Conservation (phyloP, 805 yeast genomes). For the Hanseniaspora taiwanica region DNA sequence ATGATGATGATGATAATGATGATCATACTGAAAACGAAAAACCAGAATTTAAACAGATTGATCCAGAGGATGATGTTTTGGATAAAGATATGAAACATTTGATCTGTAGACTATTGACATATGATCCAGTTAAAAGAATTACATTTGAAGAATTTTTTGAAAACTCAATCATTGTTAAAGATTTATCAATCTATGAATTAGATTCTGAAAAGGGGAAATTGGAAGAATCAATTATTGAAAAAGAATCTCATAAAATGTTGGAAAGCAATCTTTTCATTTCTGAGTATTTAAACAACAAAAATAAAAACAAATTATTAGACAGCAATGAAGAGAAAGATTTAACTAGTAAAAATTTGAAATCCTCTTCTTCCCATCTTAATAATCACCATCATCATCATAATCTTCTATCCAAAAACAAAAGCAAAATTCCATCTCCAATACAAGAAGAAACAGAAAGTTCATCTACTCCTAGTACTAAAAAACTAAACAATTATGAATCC, state of each 20-base stretch:
- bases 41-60: neutral
- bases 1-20: conserved; percentile 2
- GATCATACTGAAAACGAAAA: neutral
- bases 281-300: conserved; percentile 44
- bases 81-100: conserved; percentile 37
- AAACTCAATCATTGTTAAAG: conserved; percentile 49
- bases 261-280: conserved; percentile 68
- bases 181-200: conserved; percentile 27
- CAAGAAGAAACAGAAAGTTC: conserved; percentile 4
- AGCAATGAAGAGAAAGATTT: too few relatives aligned
- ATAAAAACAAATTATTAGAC: conserved; percentile 6
- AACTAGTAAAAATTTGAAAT: too few relatives aligned
- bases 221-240: conserved; percentile 34
- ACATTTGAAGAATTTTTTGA: conserved; percentile 79
- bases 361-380: too few relatives aligned
- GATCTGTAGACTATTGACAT: conserved; percentile 63
- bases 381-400: too few relatives aligned
- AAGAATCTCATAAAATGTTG: conserved; percentile 30
- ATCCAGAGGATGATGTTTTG: conserved; percentile 1
- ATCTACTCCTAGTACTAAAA: too few relatives aligned
- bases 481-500: conserved; percentile 6
- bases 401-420: too few relatives aligned
- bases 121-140: conserved; percentile 78
- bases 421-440: conserved; percentile 1
- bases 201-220: conserved; percentile 36